Percentiles rank a stretch among this genome's conserved stretches.
Conservation (phyloP, 345 rosid species). For the Gossypium australe region DNA sequence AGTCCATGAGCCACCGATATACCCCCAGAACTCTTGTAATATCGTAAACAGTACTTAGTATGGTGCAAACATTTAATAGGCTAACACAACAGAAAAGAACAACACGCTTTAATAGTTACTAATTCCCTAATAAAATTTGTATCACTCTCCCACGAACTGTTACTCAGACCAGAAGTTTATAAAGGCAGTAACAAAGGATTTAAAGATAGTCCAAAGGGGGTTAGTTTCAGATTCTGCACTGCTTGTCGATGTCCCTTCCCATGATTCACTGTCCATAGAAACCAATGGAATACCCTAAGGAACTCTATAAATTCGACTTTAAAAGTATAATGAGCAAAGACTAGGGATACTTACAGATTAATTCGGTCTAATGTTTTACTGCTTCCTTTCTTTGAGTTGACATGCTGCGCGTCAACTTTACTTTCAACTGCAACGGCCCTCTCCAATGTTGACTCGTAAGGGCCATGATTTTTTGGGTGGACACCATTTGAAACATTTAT, state of each 20-base stretch:
- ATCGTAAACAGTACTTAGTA: neutral
- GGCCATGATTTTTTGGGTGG: slow-evolving; percentile 5
- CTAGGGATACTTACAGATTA: slow-evolving; percentile 51
- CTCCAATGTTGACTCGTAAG: slow-evolving; percentile 1
- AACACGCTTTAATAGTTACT: neutral
- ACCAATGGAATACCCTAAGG: slow-evolving; percentile 4
- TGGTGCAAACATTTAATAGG: neutral
- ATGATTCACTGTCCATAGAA: slow-evolving; percentile 57
- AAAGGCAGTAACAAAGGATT: slow-evolving; percentile 50
- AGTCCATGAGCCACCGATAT: neutral
- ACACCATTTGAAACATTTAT: slow-evolving; percentile 18
- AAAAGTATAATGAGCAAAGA: neutral
- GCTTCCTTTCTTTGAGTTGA: slow-evolving; percentile 30
- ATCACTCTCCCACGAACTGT: slow-evolving; percentile 16
- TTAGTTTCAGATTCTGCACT: slow-evolving; percentile 31
- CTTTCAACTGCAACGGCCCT: slow-evolving; percentile 11
- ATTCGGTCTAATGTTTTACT: slow-evolving; percentile 58
- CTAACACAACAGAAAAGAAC: neutral
- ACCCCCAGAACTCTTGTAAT: neutral
- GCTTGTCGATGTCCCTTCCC: slow-evolving; percentile 47
- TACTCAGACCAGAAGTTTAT: slow-evolving; percentile 77
- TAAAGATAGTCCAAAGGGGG: slow-evolving; percentile 48
- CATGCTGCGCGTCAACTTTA: slow-evolving; percentile 25
- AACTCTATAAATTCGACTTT: neutral
- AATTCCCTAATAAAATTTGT: slow-evolving; percentile 1